phyloP scores from a whole-genome alignment of 495 filamentous ascomycete species.

The Hypoxylon fuscum region DNA sequence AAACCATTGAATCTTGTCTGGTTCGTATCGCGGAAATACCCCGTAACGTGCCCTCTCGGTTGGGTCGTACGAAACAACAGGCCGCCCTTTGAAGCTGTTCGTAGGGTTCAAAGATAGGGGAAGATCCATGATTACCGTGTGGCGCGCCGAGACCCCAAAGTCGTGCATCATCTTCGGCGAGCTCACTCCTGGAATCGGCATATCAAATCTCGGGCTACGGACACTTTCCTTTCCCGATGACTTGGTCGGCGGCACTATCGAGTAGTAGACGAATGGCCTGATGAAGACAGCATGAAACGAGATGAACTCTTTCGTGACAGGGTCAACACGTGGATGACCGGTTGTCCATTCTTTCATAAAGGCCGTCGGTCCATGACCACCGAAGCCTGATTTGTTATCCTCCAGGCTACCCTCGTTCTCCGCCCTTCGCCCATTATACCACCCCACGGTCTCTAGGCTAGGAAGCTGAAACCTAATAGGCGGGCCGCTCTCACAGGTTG shows the following conservation, averaged over 20 bases:
- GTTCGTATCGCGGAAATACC: slow-evolving; percentile 67
- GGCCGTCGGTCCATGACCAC: slow-evolving; percentile 58
- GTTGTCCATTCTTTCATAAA: slow-evolving; percentile 75
- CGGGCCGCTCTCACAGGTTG: slow-evolving; percentile 73
- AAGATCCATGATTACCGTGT: slow-evolving; percentile 73
- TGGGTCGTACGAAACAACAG: slow-evolving; percentile 65
- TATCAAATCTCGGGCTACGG: slow-evolving; percentile 16
- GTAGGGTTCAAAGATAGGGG: slow-evolving; percentile 69
- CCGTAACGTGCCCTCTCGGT: slow-evolving; percentile 65
- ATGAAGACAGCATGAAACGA: slow-evolving; percentile 69
- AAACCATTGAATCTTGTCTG: slow-evolving; percentile 66
- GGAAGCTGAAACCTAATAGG: slow-evolving; percentile 70
- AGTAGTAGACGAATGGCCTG: slow-evolving; percentile 71
- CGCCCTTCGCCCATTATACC: slow-evolving; percentile 66
- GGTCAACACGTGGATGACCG: slow-evolving; percentile 71
- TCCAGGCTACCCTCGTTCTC: slow-evolving; percentile 53
- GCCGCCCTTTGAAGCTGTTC: slow-evolving; percentile 60
- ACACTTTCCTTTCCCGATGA: slow-evolving; percentile 21
- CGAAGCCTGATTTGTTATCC: slow-evolving; percentile 48
- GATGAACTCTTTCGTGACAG: slow-evolving; percentile 66
- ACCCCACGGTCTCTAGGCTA: slow-evolving; percentile 68
- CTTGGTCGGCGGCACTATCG: slow-evolving; percentile 57
- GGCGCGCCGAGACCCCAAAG: slow-evolving; percentile 66
- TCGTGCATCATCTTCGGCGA: slow-evolving; percentile 77
- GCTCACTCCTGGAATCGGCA: slow-evolving; percentile 61